Evolutionary conservation across 768 basidiomycete species (phyloP), one percentile per base, ranked within the genome.

Genomic region (Cystofilobasidium capitatum): DNA sequence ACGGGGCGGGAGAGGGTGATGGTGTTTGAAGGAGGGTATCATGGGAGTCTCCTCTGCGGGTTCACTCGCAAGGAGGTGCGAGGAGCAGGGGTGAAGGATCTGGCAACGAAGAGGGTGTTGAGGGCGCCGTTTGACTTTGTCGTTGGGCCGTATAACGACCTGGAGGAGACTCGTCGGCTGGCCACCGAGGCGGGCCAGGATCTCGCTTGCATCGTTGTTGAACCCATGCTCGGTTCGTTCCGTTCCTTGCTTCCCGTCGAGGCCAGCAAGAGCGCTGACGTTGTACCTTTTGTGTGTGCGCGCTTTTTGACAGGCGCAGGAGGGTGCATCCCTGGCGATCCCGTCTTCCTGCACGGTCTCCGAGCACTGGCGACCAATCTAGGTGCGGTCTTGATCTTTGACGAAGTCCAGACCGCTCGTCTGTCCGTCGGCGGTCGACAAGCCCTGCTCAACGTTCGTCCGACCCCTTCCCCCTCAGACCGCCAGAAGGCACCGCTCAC

Each of bases 321-420:
- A 17, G 55, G 55, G 62, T 58, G 71, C 57, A 62, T 65, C 14
- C 65, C 66, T 8, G 71, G 71, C n/a, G 45, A 54, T 36, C 58
- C 65, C 3, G 66, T 70, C 5, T 71, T 71, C 62, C 47, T 71
- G 14, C 35, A 39, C 9, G 39, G 29, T 24, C 60, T 71, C 2
- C 51, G 69, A n/a, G 49, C 35, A 17, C 36, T 70, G 31, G 37
- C 69, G 13, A 64, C 22, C 3, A 37, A 66, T 26, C 67, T 62
- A 35, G 71, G 69, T 0, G 66, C 69, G 16, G 59, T 70, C 31
- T 57, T 71, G 61, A 69, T 71, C 29, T 71, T 71, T 62, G 71
- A 71, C 59, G 71, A 71, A 42, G 71, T 71, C 0, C 71, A 71
- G 45, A 70, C 69, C 40, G 65, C 65, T 42, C 65, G 69, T 20